phyloP scores from a whole-genome alignment of 2,329 filamentous ascomycete genomes.

The Calonectria pseudoturangicola region DNA sequence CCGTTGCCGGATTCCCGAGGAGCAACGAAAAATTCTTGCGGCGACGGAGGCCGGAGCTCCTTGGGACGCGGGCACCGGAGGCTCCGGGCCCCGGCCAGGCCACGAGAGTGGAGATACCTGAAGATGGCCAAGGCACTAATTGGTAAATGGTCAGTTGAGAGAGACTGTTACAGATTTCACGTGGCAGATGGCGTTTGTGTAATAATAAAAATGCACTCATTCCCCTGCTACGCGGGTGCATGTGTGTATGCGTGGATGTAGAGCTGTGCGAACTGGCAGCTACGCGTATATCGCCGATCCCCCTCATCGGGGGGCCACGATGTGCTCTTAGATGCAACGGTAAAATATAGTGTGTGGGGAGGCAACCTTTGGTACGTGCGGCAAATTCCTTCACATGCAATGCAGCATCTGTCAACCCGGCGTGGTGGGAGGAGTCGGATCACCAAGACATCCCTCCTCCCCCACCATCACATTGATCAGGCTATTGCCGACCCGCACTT shows the following conservation, averaged over 20 bases:
- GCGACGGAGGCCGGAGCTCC: conserved; percentile 12
- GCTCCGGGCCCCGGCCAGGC: conserved; percentile 12
- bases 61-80: neutral
- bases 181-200: neutral
- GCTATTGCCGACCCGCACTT: conserved; percentile 16
- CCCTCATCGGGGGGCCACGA: neutral
- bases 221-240: neutral
- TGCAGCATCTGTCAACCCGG: neutral
- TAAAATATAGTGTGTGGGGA: neutral
- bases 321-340: neutral
- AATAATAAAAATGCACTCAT: neutral
- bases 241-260: too few species aligned
- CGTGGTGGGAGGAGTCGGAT: conserved; percentile 4
- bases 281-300: neutral
- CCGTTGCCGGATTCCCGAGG: neutral
- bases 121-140: conserved; percentile 3
- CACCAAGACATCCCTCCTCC: neutral
- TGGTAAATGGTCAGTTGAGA: neutral
- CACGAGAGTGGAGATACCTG: neutral
- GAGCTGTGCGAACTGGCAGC: neutral
- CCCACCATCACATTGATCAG: neutral
- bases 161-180: neutral
- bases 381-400: conserved; percentile 19
- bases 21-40: neutral
- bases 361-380: neutral